Evolutionary conservation across 1,139 yeast genomes (phyloP).

Genomic region (Hyphopichia burtonii): DNA sequence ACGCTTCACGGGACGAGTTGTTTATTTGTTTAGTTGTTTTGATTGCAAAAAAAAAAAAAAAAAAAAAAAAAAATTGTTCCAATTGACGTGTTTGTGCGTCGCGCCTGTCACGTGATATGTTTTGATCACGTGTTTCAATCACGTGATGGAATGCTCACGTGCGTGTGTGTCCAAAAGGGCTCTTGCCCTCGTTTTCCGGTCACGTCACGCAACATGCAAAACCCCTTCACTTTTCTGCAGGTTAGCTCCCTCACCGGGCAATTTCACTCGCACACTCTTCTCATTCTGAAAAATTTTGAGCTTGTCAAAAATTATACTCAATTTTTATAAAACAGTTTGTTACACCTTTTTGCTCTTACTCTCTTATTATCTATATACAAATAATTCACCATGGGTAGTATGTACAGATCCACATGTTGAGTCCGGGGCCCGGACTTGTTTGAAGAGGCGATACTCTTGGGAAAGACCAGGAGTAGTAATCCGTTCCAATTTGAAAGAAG

Average conservation of each 20-base stretch:
- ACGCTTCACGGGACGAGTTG: not conserved
- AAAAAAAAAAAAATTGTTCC: too few relatives aligned
- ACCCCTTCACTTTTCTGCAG: not conserved
- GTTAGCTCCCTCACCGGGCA: too few relatives aligned
- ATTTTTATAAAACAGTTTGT: not conserved
- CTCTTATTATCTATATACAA: constrained; percentile 11
- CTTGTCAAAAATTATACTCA: constrained; percentile 1
- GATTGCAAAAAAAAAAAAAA: too few relatives aligned
- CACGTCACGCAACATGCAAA: not conserved
- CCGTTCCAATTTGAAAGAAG: too few relatives aligned
- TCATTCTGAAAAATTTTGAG: constrained; percentile 12
- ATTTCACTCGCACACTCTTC: not conserved
- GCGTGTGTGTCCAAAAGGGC: too few relatives aligned
- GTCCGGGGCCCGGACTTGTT: not conserved
- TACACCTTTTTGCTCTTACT: not conserved
- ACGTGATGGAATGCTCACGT: too few relatives aligned
- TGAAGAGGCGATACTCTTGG: not conserved
- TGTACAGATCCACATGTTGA: constrained; percentile 30
- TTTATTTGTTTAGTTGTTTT: not conserved
- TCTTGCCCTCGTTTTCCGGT: not conserved
- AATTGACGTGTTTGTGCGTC: not conserved
- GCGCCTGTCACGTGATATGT: too few relatives aligned
- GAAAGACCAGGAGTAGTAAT: too few relatives aligned
- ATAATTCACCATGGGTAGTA: constrained; percentile 65
- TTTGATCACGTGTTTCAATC: too few relatives aligned